Conservation (phyloP, 306 rosid species). For the Castanea sativa region DNA sequence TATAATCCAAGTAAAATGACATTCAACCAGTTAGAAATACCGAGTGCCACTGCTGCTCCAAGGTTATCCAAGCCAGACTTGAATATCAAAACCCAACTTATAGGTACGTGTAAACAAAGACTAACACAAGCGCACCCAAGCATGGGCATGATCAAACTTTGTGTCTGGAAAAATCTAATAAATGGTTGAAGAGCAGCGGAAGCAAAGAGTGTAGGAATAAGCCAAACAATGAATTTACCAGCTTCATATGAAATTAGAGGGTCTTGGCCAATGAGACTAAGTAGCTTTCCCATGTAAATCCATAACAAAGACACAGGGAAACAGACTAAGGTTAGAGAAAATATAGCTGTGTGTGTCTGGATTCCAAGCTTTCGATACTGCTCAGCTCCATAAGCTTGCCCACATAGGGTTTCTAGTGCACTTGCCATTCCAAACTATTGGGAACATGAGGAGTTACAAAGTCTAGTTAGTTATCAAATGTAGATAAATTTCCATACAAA, state of each 20-base stretch:
- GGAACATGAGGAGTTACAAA: not conserved
- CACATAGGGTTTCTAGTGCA: slow-evolving; percentile 56
- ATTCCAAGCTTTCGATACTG: slow-evolving; percentile 45
- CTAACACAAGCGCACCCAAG: slow-evolving; percentile 41
- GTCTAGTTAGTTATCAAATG: not conserved
- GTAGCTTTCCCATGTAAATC: slow-evolving; percentile 57
- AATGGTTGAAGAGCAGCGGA: slow-evolving; percentile 59
- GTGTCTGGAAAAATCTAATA: slow-evolving; percentile 62
- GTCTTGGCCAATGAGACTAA: slow-evolving; percentile 67
- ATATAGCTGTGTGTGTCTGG: slow-evolving; percentile 55
- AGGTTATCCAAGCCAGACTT: slow-evolving; percentile 41
- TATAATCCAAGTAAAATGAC: slow-evolving; percentile 55
- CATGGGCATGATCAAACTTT: slow-evolving; percentile 63
- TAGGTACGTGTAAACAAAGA: slow-evolving; percentile 46
- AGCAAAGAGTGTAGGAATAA: slow-evolving; percentile 73
- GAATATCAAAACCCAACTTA: slow-evolving; percentile 70
- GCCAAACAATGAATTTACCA: slow-evolving; percentile 56
- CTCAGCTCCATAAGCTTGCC: slow-evolving; percentile 63
- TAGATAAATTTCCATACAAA: not conserved
- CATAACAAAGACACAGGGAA: slow-evolving; percentile 58
- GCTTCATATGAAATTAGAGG: slow-evolving; percentile 70
- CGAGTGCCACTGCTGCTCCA: slow-evolving; percentile 79
- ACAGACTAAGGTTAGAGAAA: slow-evolving; percentile 54
- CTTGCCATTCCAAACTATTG: slow-evolving; percentile 56
- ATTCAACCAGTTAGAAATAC: slow-evolving; percentile 64